These are phyloP conservation scores for Crithidia acanthocephali DNA, from an alignment of 208 protist species.

Conservation along the genomic window DNA sequence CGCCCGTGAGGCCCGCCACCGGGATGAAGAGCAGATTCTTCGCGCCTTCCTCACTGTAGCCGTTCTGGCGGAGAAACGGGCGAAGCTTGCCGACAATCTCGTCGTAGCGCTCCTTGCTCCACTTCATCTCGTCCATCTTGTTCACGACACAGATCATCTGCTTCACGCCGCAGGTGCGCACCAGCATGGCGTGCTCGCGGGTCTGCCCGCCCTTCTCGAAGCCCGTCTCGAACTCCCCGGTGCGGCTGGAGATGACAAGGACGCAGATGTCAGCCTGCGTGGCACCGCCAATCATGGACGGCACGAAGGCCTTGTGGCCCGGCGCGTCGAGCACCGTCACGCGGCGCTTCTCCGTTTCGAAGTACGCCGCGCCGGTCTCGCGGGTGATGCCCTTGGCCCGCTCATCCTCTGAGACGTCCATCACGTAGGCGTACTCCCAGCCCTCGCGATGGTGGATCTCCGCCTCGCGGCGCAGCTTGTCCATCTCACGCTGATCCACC, in stretches of 20 bases:
- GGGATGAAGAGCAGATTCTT: slow-evolving; percentile 97
- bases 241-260: slow-evolving; percentile 98
- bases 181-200: slow-evolving; percentile 98
- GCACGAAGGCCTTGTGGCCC: slow-evolving; percentile 99
- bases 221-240: slow-evolving; percentile 99
- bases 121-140: slow-evolving; percentile 99
- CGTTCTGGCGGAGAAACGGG: slow-evolving; percentile 96
- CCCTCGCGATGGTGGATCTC: slow-evolving; percentile 96
- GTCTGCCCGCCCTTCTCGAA: slow-evolving; percentile 99
- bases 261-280: slow-evolving; percentile 98
- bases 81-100: slow-evolving; percentile 95
- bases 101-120: slow-evolving; percentile 96
- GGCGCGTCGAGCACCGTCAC: slow-evolving; percentile 99
- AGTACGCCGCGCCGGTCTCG: slow-evolving; percentile 97
- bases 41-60: slow-evolving; percentile 88
- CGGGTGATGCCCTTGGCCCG: slow-evolving; percentile 98
- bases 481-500: slow-evolving; percentile 98
- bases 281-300: slow-evolving; percentile 99
- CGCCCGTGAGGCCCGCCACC: slow-evolving; percentile 94
- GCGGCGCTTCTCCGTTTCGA: slow-evolving; percentile 96
- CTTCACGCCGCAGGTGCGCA: slow-evolving; percentile 98
- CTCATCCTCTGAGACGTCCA: slow-evolving; percentile 99
- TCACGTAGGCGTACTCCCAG: slow-evolving; percentile 98
- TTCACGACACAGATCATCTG: slow-evolving; percentile 98
- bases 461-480: slow-evolving; percentile 98